Base-by-base conservation (phyloP, 805 yeast genomes). In the Wickerhamomyces bisporus region DNA sequence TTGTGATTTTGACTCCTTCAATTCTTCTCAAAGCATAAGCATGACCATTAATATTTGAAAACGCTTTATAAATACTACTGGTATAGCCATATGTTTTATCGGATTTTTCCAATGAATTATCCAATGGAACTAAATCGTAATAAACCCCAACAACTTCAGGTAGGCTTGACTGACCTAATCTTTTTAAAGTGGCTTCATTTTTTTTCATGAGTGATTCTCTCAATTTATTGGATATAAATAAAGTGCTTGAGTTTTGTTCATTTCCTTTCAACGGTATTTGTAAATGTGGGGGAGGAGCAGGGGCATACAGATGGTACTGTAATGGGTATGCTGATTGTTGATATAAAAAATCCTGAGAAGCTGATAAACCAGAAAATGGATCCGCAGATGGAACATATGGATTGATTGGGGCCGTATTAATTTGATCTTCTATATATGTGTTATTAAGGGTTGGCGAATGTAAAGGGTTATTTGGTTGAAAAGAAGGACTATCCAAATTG, bases 281-380 rank as follows among this genome's bases (percentile, higher is more conserved):
- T 34, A 80, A 58, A 53, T 81, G 79, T 8, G 88, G 89, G 3
- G 89, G 86, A 9, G 96, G 91, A 23, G 77, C 73, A 2, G 97
- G 97, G 0, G 96, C 93, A 61, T 91, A 89, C 28, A 87, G 62
- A 61, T 89, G 96, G 57, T 86, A 85, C 52, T 87, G 87, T 31
- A 86, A 63, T 0, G 84, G 83, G 46, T 64, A 77, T 27, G 57
- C 35, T 25, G 64, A 47, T 15, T 43, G 47, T 24, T 34, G 46
- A 28, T 51, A 39, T 36, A 48, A 16, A n/a, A 32, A 48, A 9
- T 49, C 38, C 19, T 50, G 46, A 4, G 49, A 33, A 2, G 34
- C 25, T 10, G 39, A 33, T 14, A 38, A 32, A 1, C 20, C 36
- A 3, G 43, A 26, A 30, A 38, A 47, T 11, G 44, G 40, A 15